These are phyloP conservation scores for Calvatia gigantea DNA, from an alignment of 768 basidiomycete genomes.

Conservation along the genomic window DNA sequence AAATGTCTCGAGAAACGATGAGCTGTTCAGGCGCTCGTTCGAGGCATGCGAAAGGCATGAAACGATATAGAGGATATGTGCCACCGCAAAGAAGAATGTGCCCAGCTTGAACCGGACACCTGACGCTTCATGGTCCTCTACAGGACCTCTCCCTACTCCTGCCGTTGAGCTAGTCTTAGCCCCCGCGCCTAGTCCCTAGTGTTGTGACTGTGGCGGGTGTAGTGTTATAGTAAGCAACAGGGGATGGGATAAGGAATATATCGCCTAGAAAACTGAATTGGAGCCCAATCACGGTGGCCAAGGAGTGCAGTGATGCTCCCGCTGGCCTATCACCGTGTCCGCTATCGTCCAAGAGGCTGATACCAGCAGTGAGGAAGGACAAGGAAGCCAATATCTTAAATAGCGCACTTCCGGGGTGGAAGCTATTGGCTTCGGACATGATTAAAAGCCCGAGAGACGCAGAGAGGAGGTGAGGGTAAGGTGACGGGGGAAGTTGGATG, in stretches of 20 bases:
- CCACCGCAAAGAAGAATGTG: slow-evolving; percentile 20
- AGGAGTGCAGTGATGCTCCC: neutral
- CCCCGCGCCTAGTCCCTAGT: neutral
- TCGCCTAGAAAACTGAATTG: slow-evolving; percentile 21
- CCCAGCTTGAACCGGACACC: slow-evolving; percentile 19
- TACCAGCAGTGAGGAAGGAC: slow-evolving; percentile 19
- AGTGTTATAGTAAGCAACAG: slow-evolving; percentile 9
- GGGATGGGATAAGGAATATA: slow-evolving; percentile 21
- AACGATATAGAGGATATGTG: slow-evolving; percentile 18
- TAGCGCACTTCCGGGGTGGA: slow-evolving; percentile 19
- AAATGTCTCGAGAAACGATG: neutral
- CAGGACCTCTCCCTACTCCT: neutral
- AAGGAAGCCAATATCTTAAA: slow-evolving; percentile 22
- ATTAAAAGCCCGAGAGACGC: slow-evolving; percentile 18
- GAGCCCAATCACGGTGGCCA: slow-evolving; percentile 18
- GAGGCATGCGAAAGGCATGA: slow-evolving; percentile 12
- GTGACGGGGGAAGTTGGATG: slow-evolving; percentile 10
- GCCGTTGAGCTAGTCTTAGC: neutral
- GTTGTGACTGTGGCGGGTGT: neutral
- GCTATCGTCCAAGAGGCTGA: slow-evolving; percentile 10
- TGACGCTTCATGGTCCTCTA: slow-evolving; percentile 13
- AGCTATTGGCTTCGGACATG: slow-evolving; percentile 18
- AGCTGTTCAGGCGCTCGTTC: neutral
- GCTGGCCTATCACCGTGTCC: neutral
- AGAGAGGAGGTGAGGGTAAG: slow-evolving; percentile 18